A percentile compares a stretch with the other conserved stretches of the same genome.
Evolutionary conservation across 2,329 filamentous ascomycete species (phyloP).

Genomic region (Lachnellula arida): DNA sequence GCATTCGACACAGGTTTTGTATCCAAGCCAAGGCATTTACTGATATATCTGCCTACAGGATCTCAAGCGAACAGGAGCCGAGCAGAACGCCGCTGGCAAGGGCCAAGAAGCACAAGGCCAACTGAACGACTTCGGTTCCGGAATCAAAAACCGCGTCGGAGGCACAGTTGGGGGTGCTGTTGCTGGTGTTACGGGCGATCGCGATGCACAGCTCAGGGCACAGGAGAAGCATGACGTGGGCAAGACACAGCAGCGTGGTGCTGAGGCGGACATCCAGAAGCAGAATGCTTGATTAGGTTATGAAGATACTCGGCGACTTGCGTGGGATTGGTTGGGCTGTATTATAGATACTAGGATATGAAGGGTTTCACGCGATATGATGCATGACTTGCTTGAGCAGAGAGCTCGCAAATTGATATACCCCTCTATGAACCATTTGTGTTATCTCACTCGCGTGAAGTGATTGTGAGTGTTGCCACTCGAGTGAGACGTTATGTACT

Average conservation of each 20-base stretch:
- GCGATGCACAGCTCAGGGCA: slow-evolving; percentile 58
- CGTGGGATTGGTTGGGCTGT: neutral
- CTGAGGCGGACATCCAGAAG: slow-evolving; percentile 76
- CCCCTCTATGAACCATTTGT: neutral
- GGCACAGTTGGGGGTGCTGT: slow-evolving; percentile 68
- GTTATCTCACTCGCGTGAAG: no score
- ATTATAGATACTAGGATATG: slow-evolving; percentile 2
- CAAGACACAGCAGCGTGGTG: slow-evolving; percentile 79
- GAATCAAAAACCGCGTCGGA: slow-evolving; percentile 60
- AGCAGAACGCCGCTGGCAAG: slow-evolving; percentile 78
- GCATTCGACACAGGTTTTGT: neutral
- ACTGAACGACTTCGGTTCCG: slow-evolving; percentile 66
- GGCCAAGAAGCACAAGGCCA: slow-evolving; percentile 80
- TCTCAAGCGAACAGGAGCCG: slow-evolving; percentile 67
- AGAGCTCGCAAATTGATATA: neutral
- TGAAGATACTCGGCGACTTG: neutral
- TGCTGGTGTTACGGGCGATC: slow-evolving; percentile 69
- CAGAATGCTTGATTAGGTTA: slow-evolving; percentile 21
- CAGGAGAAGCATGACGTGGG: slow-evolving; percentile 69
- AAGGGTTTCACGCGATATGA: neutral
- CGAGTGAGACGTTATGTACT: no score
- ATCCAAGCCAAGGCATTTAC: neutral
- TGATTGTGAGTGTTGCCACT: no score
- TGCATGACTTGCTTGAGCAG: neutral
- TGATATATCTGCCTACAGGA: slow-evolving; percentile 36